Percentiles rank a stretch among this genome's conserved stretches.
These are phyloP conservation scores for Sphaceloma murrayae DNA, from an alignment of 2,329 filamentous ascomycete genomes.

Conservation along the genomic window DNA sequence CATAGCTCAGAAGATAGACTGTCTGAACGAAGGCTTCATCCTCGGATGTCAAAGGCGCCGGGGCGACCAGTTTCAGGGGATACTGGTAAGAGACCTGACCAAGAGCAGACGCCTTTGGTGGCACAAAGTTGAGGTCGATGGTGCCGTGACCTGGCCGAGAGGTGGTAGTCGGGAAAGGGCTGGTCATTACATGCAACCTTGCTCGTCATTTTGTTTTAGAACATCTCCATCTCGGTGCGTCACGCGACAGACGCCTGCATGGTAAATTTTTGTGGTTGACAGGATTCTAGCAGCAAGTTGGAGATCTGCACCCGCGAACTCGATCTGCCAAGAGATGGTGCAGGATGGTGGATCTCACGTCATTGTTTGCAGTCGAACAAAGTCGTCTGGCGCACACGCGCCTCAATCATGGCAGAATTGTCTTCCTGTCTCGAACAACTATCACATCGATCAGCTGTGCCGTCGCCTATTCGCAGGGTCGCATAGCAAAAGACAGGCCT, in stretches of 20 bases:
- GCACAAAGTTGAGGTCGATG: constrained; percentile 63
- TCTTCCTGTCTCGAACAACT: too few relatives aligned
- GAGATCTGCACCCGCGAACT: too few relatives aligned
- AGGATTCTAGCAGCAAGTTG: too few relatives aligned
- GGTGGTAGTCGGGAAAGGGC: constrained; percentile 67
- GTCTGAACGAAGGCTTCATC: constrained; percentile 43
- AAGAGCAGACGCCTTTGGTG: constrained; percentile 61
- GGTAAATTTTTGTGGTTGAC: too few relatives aligned
- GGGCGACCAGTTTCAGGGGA: constrained; percentile 85
- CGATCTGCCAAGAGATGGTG: too few relatives aligned
- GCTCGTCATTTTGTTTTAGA: background rate
- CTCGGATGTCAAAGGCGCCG: constrained; percentile 48
- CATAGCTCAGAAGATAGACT: constrained; percentile 87
- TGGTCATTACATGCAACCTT: constrained; percentile 32
- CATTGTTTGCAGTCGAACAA: too few relatives aligned
- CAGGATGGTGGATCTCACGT: too few relatives aligned
- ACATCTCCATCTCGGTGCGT: background rate
- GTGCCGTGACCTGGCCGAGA: constrained; percentile 68
- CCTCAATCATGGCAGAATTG: too few relatives aligned
- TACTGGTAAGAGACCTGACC: constrained; percentile 79
- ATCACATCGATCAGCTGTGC: too few relatives aligned
- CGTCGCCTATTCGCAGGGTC: too few relatives aligned
- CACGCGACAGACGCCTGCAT: background rate
- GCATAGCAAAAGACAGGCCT: background rate
- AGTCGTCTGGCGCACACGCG: too few relatives aligned